Conservation (phyloP, 345 rosid genomes). For the Rubroshorea leprosula region DNA sequence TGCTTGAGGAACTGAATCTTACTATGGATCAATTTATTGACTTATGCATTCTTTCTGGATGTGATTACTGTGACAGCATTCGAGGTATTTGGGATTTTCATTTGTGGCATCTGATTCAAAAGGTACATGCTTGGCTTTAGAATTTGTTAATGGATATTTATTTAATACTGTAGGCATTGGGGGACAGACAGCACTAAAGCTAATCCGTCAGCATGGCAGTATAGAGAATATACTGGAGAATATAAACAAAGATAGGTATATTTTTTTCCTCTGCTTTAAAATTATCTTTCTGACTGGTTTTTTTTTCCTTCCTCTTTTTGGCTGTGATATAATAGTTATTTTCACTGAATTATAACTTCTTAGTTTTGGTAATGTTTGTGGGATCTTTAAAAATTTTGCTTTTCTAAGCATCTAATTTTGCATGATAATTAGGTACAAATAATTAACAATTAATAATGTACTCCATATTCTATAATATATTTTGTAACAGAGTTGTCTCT, state of each 20-base stretch:
- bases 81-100: conserved; percentile 45
- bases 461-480: background rate
- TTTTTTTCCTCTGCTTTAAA: background rate
- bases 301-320: background rate
- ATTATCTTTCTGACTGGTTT: background rate
- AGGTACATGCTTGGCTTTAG: background rate
- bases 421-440: background rate
- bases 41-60: conserved; percentile 92
- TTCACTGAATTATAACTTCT: too few relatives aligned
- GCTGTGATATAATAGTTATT: too few relatives aligned
- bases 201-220: conserved; percentile 86
- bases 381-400: background rate
- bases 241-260: conserved; percentile 76
- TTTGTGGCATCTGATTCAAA: conserved; percentile 1
- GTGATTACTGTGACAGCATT: conserved; percentile 96
- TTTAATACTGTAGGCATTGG: conserved; percentile 62
- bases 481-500: background rate
- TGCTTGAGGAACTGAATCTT: conserved; percentile 77
- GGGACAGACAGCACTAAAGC: conserved; percentile 86
- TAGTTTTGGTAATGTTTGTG: too few relatives aligned
- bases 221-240: conserved; percentile 79
- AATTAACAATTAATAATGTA: background rate
- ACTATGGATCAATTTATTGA: conserved; percentile 96
- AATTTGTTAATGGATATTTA: background rate
- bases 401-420: background rate